These are phyloP conservation scores for Elsinoe australis DNA, from an alignment of 2,329 filamentous ascomycete species.

Conservation along the genomic window DNA sequence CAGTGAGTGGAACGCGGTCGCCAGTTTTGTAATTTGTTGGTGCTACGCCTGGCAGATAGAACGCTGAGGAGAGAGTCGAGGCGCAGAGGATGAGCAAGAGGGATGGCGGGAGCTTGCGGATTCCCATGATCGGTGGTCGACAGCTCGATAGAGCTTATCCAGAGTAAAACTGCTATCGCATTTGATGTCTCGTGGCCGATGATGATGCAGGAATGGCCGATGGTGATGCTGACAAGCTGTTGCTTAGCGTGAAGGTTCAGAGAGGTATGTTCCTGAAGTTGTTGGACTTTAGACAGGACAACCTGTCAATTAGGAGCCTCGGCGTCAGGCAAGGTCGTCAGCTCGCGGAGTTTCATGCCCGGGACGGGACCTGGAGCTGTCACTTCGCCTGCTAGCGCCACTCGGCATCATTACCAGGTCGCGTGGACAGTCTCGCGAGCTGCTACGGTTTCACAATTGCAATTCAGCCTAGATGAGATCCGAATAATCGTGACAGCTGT, in stretches of 20 bases:
- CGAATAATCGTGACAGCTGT: too few species aligned
- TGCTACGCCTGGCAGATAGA: constrained; percentile 93
- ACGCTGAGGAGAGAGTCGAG: constrained; percentile 49
- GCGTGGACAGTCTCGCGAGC: too few species aligned
- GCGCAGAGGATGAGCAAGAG: constrained; percentile 27
- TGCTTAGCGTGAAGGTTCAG: too few species aligned
- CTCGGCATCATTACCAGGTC: too few species aligned
- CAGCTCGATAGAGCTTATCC: constrained; percentile 12
- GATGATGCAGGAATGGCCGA: too few species aligned
- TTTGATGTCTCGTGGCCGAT: background rate
- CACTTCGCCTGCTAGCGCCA: too few species aligned
- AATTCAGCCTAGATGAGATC: too few species aligned
- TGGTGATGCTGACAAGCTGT: too few species aligned
- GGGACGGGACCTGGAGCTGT: too few species aligned
- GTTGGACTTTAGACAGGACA: background rate
- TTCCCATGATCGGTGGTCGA: constrained; percentile 21
- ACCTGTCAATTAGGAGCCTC: background rate
- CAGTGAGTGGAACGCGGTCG: constrained; percentile 75
- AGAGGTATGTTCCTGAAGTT: background rate
- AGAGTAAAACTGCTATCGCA: constrained; percentile 1
- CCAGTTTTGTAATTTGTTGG: constrained; percentile 81
- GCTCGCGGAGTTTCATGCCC: background rate
- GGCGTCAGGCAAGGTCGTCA: background rate
- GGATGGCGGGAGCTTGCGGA: constrained; percentile 22
- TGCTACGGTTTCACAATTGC: too few species aligned